phyloP scores from a whole-genome alignment of 2,329 filamentous ascomycete genomes.

The Xenoacremonium recifei region DNA sequence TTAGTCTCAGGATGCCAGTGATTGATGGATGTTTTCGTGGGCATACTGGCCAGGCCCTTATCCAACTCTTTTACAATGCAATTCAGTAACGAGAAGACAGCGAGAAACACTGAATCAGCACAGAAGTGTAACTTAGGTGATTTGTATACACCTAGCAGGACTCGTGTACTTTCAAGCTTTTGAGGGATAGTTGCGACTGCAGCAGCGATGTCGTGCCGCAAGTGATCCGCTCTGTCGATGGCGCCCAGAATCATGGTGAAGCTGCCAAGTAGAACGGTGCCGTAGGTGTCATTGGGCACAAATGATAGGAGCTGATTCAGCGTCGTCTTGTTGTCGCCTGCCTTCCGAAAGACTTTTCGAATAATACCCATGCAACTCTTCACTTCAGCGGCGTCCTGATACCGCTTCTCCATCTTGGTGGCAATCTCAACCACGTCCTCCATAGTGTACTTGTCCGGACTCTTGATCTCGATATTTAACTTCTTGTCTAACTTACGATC shows the following conservation, averaged over 20 bases:
- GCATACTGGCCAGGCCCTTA: neutral
- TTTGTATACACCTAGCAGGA: neutral
- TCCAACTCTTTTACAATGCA: neutral
- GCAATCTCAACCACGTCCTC: neutral
- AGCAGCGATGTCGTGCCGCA: neutral
- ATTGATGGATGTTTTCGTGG: too few species aligned
- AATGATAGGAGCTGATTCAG: neutral
- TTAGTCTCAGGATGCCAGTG: too few species aligned
- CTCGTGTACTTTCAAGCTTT: neutral
- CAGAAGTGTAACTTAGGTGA: neutral
- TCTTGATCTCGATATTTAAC: neutral
- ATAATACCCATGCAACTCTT: neutral
- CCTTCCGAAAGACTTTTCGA: neutral
- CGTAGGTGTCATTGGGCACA: neutral
- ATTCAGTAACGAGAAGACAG: neutral
- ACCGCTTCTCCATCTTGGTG: neutral
- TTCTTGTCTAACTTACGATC: neutral
- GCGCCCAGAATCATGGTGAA: neutral
- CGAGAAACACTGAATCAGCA: neutral
- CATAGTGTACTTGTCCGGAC: neutral
- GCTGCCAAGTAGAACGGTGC: neutral
- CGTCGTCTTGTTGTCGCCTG: neutral
- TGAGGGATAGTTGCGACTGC: neutral
- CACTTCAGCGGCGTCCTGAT: neutral
- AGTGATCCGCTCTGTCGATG: neutral